These are phyloP conservation scores for Capillidium heterosporum DNA, from an alignment of 371 early-diverging fungal species.

Conservation along the genomic window DNA sequence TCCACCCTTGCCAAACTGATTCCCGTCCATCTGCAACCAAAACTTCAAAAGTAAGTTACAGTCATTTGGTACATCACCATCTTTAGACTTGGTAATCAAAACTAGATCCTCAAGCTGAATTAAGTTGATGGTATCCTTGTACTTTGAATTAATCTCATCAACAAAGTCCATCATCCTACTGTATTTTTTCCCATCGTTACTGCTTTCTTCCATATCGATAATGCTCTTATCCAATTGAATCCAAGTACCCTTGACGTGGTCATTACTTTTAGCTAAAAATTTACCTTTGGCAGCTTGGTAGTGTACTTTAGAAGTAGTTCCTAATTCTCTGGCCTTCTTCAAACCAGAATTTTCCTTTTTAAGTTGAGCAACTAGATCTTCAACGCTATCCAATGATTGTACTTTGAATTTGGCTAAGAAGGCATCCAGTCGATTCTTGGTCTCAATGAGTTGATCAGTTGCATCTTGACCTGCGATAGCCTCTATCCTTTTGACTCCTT, in stretches of 20 bases:
- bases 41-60: conserved; percentile 5
- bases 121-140: not conserved
- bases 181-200: not conserved
- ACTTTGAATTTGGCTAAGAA: not conserved
- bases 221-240: not conserved
- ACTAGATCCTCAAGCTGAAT: too few species aligned
- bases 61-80: not conserved
- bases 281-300: too few species aligned
- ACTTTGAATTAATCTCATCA: not conserved
- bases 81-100: not conserved
- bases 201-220: not conserved
- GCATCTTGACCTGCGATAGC: conserved; percentile 47
- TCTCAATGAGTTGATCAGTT: conserved; percentile 26
- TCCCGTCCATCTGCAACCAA: conserved; percentile 19
- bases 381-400: not conserved
- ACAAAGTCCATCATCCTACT: not conserved
- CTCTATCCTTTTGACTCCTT: conserved; percentile 30
- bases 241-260: too few species aligned
- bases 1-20: conserved; percentile 13
- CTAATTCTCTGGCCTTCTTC: not conserved
- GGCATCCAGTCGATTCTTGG: conserved; percentile 9
- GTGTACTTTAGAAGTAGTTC: not conserved
- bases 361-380: not conserved
- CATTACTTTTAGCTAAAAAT: too few species aligned
- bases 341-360: not conserved